Base-by-base conservation (phyloP, 495 filamentous ascomycete species). In the Pseudotulostoma volvatum region DNA sequence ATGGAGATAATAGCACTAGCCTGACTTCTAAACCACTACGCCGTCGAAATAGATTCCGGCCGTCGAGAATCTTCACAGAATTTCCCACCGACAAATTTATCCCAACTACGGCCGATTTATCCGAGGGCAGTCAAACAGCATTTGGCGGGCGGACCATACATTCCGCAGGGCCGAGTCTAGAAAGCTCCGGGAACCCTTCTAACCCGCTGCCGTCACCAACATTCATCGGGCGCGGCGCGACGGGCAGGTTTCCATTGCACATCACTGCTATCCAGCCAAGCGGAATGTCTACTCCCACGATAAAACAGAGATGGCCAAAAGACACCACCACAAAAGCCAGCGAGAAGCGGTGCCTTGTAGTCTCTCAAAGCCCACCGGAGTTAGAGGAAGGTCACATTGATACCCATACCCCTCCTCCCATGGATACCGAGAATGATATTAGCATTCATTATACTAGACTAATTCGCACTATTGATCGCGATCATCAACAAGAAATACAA, bases 391-490 rank as follows among this genome's bases (percentile, higher is more conserved):
- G 13, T 31, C 19, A 19, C 15, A 18, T 32, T 17, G 40, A 33
- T 18, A 19, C 28, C 3, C 32, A 31, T n/a, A 11, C 42, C 3
- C 34, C 47, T 0, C 45, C 45, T 19, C 23, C 33, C 7, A 40
- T 43, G 18, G 51, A 53, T 14, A 30, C 48, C 1, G 49, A 52
- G 15, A 52, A 53, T 17, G 37, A 49, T 2, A 23, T 56, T 1
- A 41, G 39, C 15, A 41, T 44, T 7, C 53, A 56, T 14, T 56
- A 55, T 33, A 50, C 38, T 14, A 32, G 38, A 8, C 39, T 56
- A n/a, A 49, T 56, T 14, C 47, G 53, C 1, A 51, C 39, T 2
- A 40, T 56, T 4, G 55, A 59, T 14, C 31, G 44, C 7, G 40
- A 45, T n/a, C 41, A 53, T 11, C 41, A 39, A 5, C 41, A 37